Evolutionary conservation across 441 rosid genomes (phyloP).

Genomic region (Cnidoscolus chayamansa): DNA sequence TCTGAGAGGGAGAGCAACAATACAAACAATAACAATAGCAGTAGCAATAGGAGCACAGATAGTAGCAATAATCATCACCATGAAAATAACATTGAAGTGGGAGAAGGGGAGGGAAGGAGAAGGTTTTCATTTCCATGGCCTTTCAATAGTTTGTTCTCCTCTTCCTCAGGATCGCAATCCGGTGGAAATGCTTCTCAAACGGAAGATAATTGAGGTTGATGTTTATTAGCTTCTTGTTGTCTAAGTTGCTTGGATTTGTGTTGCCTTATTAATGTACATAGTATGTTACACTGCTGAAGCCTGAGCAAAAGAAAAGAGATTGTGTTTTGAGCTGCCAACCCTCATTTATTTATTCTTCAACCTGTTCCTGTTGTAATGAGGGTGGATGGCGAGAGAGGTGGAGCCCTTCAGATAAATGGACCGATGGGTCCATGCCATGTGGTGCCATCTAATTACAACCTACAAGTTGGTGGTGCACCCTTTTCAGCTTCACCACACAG

Average conservation of each 20-base stretch:
- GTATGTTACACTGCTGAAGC: constrained; percentile 17
- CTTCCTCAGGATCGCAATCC: constrained; percentile 45
- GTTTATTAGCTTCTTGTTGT: constrained; percentile 25
- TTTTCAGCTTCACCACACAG: too few relatives aligned
- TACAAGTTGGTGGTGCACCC: too few relatives aligned
- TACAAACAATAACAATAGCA: background rate
- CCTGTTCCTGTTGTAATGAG: background rate
- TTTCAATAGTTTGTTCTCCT: constrained; percentile 54
- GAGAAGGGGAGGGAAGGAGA: constrained; percentile 29
- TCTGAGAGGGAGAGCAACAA: constrained; percentile 35
- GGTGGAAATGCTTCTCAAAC: constrained; percentile 34
- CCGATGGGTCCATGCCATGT: background rate
- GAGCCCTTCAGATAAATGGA: background rate
- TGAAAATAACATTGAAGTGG: constrained; percentile 31
- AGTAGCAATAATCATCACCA: constrained; percentile 13
- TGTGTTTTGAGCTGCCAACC: constrained; percentile 16
- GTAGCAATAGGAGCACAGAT: constrained; percentile 16
- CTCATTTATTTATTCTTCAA: background rate
- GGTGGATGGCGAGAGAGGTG: background rate
- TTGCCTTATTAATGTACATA: constrained; percentile 32
- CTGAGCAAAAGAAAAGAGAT: constrained; percentile 1
- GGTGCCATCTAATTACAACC: background rate
- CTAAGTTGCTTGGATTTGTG: constrained; percentile 25
- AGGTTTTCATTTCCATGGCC: constrained; percentile 73
- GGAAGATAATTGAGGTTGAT: constrained; percentile 29